Evolutionary conservation across 306 rosid genomes (phyloP).

Genomic region (Begonia peltatifolia): DNA sequence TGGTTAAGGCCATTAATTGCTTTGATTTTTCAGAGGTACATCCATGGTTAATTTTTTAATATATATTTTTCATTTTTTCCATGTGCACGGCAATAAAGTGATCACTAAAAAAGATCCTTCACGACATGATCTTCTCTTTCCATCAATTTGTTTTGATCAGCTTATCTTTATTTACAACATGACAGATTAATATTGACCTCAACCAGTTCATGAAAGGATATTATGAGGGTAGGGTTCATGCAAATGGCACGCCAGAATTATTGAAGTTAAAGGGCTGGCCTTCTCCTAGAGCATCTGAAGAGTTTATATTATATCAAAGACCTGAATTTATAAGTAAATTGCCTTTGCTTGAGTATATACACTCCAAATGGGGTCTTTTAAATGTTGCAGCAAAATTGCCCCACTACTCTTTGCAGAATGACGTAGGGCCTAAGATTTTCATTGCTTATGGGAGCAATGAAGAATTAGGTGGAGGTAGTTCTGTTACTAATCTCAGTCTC

Average conservation of each 20-base stretch:
- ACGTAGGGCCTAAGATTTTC: slow-evolving; percentile 90
- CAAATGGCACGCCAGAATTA: slow-evolving; percentile 64
- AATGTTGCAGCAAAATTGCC: slow-evolving; percentile 99
- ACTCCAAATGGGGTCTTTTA: slow-evolving; percentile 97
- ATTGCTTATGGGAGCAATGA: slow-evolving; percentile 65
- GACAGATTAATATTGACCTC: slow-evolving; percentile 71
- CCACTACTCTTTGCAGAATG: slow-evolving; percentile 94
- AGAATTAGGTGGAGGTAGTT: slow-evolving; percentile 57
- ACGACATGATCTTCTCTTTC: too few relatives aligned
- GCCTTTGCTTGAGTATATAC: slow-evolving; percentile 90
- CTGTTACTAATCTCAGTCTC: slow-evolving; percentile 81
- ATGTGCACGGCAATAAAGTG: background rate
- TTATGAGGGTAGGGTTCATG: slow-evolving; percentile 42
- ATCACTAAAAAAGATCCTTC: background rate
- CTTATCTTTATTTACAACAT: slow-evolving; percentile 16
- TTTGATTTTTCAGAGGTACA: slow-evolving; percentile 77
- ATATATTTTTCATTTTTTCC: background rate
- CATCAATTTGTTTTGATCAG: background rate
- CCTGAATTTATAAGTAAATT: slow-evolving; percentile 91
- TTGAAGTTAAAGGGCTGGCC: slow-evolving; percentile 95
- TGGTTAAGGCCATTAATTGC: slow-evolving; percentile 73
- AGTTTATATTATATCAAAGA: slow-evolving; percentile 84
- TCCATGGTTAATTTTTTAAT: slow-evolving; percentile 6
- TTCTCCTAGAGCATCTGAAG: slow-evolving; percentile 89
- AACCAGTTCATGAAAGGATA: slow-evolving; percentile 69